Evolutionary conservation across 2,329 filamentous ascomycete species (phyloP), one percentile per base, ranked within the genome.

Genomic region (Colletotrichum filicis): DNA sequence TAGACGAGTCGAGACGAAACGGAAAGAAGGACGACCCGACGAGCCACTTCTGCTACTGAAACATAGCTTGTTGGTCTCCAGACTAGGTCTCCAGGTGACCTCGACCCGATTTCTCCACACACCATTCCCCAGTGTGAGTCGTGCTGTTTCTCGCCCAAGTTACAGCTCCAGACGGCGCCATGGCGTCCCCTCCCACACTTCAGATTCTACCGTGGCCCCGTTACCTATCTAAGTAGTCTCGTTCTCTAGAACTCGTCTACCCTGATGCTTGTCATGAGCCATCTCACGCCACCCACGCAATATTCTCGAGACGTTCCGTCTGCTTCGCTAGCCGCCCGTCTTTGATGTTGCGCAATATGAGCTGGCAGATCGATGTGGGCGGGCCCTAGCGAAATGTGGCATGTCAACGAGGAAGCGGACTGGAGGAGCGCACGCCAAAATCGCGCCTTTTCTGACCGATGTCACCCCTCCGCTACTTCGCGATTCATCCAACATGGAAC

Each of bases 91-190:
- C 16, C 61, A 65, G 60, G 46, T 35, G n/a, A 52, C 22, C 42
- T 65, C n/a, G 52, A 28, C 62, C 32, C 46, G 42, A 19, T 61
- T n/a, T 70, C 66, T 53, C 32, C 35, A 32, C 60, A 56, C 14
- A n/a, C 22, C 24, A 57, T 52, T 65, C 57, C 49, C 32, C 35
- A n/a, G 52, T 12, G 59, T 70, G 66, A 73, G 60, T 70, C 60
- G 59, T 37, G 59, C 70, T 70, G 70, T 60, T 69, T 73, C 66
- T 73, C 46, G 42, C 46, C 16, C 60, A 64, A 46, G 60, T 61
- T 61, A 22, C 70, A 70, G 46, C 60, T 65, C 35, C 30, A 64
- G 59, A 69, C 59, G 66, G 42, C 52, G 24, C 66, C 30, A 53
- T 63, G 53, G 26, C 32, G 52, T 8, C 26, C 26, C 67, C 30